Evolutionary conservation across 805 yeast species (phyloP).

Genomic region (Cyberlindnera bimundalis): DNA sequence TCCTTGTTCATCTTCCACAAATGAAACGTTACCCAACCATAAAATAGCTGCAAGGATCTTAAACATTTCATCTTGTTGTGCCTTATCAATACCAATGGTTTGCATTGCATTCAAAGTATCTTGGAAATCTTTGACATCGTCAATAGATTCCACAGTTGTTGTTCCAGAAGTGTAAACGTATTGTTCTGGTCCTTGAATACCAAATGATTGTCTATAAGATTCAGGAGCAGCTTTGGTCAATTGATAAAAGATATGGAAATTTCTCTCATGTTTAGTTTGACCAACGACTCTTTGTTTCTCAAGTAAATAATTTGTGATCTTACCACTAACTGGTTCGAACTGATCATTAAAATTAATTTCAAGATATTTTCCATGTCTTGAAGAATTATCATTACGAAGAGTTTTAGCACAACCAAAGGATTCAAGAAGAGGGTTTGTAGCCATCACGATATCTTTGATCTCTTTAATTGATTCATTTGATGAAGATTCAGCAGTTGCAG

Average conservation of each 20-base stretch:
- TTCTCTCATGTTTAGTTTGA: constrained; percentile 88
- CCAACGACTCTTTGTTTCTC: constrained; percentile 98
- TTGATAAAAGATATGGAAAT: constrained; percentile 96
- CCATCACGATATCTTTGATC: constrained; percentile 95
- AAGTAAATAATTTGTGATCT: constrained; percentile 88
- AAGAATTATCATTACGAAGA: constrained; percentile 81
- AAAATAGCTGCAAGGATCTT: constrained; percentile 77
- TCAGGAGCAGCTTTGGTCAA: constrained; percentile 89
- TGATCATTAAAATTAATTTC: constrained; percentile 82
- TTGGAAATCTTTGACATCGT: constrained; percentile 73
- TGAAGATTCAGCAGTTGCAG: constrained; percentile 69
- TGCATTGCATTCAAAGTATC: constrained; percentile 87
- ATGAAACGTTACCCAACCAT: constrained; percentile 93
- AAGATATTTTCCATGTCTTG: constrained; percentile 89
- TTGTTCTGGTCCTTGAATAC: constrained; percentile 92
- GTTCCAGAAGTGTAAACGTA: constrained; percentile 88
- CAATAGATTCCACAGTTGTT: constrained; percentile 79
- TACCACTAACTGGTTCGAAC: constrained; percentile 91
- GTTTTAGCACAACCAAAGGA: constrained; percentile 95
- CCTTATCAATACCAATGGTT: constrained; percentile 75
- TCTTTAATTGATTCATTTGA: constrained; percentile 69
- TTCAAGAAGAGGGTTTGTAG: constrained; percentile 90
- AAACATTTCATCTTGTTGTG: constrained; percentile 89
- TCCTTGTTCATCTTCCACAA: constrained; percentile 82
- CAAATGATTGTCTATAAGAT: constrained; percentile 74